Conservation (phyloP, 2,329 filamentous ascomycete genomes). For the Aureobasidium sp. region DNA sequence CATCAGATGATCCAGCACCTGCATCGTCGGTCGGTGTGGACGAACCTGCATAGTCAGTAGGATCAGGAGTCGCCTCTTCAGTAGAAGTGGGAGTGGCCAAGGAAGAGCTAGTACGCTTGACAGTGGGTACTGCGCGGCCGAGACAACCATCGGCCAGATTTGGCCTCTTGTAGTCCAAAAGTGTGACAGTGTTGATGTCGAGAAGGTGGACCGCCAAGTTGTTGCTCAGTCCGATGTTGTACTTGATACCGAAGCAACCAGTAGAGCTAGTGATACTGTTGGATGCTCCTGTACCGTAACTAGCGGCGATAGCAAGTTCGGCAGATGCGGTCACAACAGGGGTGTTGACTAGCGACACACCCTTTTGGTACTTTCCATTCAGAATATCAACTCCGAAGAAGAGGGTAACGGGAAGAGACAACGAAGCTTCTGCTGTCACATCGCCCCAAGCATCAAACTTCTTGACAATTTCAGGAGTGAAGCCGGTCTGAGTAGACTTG, state of each 20-base stretch:
- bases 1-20: neutral
- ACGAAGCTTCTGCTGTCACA: slow-evolving; percentile 16
- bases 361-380: slow-evolving; percentile 21
- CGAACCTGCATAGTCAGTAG: neutral
- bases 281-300: slow-evolving; percentile 11
- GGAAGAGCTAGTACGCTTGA: slow-evolving; percentile 9
- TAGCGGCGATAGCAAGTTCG: slow-evolving; percentile 8
- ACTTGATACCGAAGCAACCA: slow-evolving; percentile 24
- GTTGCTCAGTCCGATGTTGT: slow-evolving; percentile 21
- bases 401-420: slow-evolving; percentile 21
- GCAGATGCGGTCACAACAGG: slow-evolving; percentile 21
- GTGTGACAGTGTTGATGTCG: neutral
- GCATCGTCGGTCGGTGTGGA: neutral
- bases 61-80: neutral
- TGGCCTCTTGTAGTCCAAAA: slow-evolving; percentile 7
- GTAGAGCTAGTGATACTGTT: slow-evolving; percentile 19
- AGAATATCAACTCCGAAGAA: slow-evolving; percentile 22
- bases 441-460: slow-evolving; percentile 23
- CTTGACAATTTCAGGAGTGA: slow-evolving; percentile 21
- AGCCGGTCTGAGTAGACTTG: slow-evolving; percentile 19
- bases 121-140: slow-evolving; percentile 3
- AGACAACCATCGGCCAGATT: slow-evolving; percentile 16
- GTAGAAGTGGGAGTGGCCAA: neutral
- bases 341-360: slow-evolving; percentile 22
- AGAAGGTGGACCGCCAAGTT: slow-evolving; percentile 16